Evolutionary conservation across 441 rosid genomes (phyloP).

Genomic region (Erodium texanum): DNA sequence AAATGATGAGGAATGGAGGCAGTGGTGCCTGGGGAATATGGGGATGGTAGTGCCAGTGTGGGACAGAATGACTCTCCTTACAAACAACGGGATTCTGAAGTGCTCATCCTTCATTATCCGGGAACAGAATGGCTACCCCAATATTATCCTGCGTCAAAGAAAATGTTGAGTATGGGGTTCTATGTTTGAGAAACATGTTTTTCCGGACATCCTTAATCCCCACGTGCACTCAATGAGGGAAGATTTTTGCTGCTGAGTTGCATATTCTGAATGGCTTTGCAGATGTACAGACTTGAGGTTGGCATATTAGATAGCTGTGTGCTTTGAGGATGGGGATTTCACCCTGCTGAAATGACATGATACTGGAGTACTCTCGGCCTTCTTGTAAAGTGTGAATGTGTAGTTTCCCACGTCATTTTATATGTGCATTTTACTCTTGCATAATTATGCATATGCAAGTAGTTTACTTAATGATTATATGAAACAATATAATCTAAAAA

Average conservation of each 20-base stretch:
- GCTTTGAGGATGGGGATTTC: conserved; percentile 12
- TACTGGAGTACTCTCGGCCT: not conserved
- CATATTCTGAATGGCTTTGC: not conserved
- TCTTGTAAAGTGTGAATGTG: not conserved
- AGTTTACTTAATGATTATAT: not conserved
- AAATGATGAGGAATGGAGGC: conserved; percentile 64
- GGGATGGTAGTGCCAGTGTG: conserved; percentile 62
- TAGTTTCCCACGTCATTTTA: not conserved
- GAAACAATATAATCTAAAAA: not conserved
- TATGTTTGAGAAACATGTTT: conserved; percentile 32
- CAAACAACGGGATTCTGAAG: conserved; percentile 46
- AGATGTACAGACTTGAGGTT: conserved; percentile 9
- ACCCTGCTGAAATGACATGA: conserved; percentile 6
- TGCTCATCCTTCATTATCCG: conserved; percentile 57
- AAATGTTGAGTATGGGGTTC: conserved; percentile 77
- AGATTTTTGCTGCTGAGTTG: conserved; percentile 18
- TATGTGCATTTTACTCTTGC: not conserved
- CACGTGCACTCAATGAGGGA: conserved; percentile 45
- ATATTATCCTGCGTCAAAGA: conserved; percentile 95
- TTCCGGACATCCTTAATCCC: conserved; percentile 44
- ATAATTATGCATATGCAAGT: not conserved
- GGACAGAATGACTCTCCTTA: conserved; percentile 39
- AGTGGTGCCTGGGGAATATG: conserved; percentile 48
- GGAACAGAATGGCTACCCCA: conserved; percentile 55
- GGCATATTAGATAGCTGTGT: conserved; percentile 7